Conservation (phyloP, 2,329 filamentous ascomycete species). For the Neospermospora avenae region DNA sequence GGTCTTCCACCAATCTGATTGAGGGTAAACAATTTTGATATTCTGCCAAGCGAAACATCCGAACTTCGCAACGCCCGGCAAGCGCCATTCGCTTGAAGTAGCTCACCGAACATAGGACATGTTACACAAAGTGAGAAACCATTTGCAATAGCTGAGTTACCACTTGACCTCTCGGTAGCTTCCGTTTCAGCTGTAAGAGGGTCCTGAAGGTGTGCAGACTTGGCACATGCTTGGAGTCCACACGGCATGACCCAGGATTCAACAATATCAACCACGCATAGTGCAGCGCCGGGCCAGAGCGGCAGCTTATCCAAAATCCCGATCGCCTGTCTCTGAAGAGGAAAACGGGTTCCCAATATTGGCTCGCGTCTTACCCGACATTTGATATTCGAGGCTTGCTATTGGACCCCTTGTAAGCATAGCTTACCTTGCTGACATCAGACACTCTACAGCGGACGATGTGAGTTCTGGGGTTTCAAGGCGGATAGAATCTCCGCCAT, state of each 20-base stretch:
- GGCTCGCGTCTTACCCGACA: background rate
- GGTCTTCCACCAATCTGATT: background rate
- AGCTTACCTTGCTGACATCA: background rate
- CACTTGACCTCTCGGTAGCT: background rate
- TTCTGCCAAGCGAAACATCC: background rate
- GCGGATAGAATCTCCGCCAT: background rate
- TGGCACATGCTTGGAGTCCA: background rate
- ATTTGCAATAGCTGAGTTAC: background rate
- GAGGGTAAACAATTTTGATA: background rate
- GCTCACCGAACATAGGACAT: background rate
- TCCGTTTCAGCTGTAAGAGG: background rate
- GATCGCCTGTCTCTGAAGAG: background rate
- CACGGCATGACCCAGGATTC: background rate
- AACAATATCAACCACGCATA: background rate
- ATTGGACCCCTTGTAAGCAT: background rate
- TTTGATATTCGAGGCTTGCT: background rate
- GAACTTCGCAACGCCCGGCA: background rate
- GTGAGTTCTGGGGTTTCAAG: background rate
- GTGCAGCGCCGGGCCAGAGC: background rate
- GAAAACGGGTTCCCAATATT: background rate
- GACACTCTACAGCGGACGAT: too few relatives aligned
- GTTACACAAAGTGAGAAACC: background rate
- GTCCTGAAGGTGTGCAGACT: background rate
- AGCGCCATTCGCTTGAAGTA: background rate
- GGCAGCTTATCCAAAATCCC: background rate